Evolutionary conservation across 768 basidiomycete species (phyloP).

Genomic region (Amanita phalloides): DNA sequence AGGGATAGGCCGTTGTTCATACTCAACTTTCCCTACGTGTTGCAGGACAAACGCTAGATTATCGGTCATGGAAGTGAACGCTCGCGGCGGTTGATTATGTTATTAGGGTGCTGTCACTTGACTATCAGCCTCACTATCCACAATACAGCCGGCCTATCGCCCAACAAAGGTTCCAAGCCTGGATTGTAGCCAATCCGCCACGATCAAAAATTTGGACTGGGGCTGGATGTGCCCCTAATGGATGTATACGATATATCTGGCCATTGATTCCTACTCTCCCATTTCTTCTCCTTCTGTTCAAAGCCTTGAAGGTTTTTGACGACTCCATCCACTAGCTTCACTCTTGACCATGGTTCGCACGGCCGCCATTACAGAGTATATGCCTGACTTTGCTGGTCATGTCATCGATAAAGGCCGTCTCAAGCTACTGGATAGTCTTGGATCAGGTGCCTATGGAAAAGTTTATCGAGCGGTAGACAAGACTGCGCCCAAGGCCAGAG

Average conservation of each 20-base stretch:
- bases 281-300: constrained; percentile 10
- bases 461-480: constrained; percentile 65
- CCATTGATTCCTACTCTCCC: constrained; percentile 8
- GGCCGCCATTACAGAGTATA: constrained; percentile 25
- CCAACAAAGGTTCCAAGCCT: too few species aligned
- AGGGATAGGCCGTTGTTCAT: constrained; percentile 69
- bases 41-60: constrained; percentile 76
- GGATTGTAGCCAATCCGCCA: too few species aligned
- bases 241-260: background rate
- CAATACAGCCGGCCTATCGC: too few species aligned
- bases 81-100: background rate
- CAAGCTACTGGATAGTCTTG: constrained; percentile 50
- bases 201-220: background rate
- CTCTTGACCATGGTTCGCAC: constrained; percentile 25
- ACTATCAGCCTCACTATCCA: too few species aligned
- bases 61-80: constrained; percentile 38
- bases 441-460: constrained; percentile 66
- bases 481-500: constrained; percentile 23
- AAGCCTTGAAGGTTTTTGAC: constrained; percentile 7
- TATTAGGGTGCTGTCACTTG: too few species aligned
- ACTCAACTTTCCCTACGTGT: constrained; percentile 55
- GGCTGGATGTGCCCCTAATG: constrained; percentile 1
- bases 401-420: constrained; percentile 50
- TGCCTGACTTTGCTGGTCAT: constrained; percentile 41
- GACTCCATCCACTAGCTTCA: constrained; percentile 8